Conservation (phyloP, 768 basidiomycete species). For the Podaxis sp. region DNA sequence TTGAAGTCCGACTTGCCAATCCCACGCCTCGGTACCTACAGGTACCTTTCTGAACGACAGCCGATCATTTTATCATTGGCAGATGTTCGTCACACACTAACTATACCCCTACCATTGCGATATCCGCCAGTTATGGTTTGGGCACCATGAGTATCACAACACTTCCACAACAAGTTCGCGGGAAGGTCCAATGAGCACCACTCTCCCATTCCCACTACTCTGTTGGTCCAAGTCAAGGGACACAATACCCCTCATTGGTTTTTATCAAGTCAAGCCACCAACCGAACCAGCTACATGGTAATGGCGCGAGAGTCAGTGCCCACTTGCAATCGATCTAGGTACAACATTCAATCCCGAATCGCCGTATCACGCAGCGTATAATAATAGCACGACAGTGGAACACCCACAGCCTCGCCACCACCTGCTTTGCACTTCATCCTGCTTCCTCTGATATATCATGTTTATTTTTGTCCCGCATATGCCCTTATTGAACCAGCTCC, state of each 20-base stretch:
- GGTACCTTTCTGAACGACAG: no score
- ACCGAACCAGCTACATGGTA: neutral
- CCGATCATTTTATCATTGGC: no score
- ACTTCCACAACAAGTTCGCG: neutral
- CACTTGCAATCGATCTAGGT: neutral
- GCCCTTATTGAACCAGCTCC: neutral
- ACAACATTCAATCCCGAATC: neutral
- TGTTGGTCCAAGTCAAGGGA: neutral
- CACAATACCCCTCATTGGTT: neutral
- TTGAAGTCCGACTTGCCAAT: neutral
- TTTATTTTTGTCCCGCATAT: neutral
- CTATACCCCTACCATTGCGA: neutral
- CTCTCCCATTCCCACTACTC: neutral
- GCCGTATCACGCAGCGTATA: neutral
- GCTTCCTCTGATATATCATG: neutral
- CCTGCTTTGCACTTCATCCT: neutral
- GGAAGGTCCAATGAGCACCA: neutral
- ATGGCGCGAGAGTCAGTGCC: neutral
- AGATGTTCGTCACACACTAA: neutral
- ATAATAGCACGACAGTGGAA: neutral
- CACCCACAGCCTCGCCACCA: neutral
- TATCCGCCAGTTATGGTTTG: neutral
- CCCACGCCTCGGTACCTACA: neutral
- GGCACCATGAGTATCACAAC: neutral
- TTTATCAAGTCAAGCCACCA: neutral